Evolutionary conservation across 768 basidiomycete species (phyloP), one percentile per base, ranked within the genome.

Genomic region (Agrocybe praecox): DNA sequence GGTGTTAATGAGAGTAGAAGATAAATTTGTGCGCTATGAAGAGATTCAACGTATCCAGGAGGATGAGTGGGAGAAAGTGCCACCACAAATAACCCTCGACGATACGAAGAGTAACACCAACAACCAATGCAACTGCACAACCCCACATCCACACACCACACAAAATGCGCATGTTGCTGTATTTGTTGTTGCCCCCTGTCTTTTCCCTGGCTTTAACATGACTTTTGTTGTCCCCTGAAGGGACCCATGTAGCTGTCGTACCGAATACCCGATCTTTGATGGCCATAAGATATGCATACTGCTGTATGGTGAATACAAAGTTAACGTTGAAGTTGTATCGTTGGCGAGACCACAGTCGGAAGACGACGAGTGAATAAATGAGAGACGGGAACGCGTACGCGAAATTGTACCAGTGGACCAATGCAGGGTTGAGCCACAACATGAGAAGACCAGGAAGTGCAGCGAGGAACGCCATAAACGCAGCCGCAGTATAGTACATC

Each of bases 261-360:
- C 63, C 59, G 46, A 65, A 63, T 23, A 68, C 55, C 9, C 66
- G 63, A 54, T 68, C 66, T 50, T 70, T 67, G 57, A 68, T 63
- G 33, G 65, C 67, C 64, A 70, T 67, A 32, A 68, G 55, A 52
- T 67, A 70, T 23, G 69, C 64, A 46, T 66, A 66, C 56, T 69
- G 68, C 32, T 69, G 68, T 49, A 67, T 63, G 11, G 61, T 56
- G 58, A 63, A 69, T n/a, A 66, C 65, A 52, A 62, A 68, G 34
- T 63, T 66, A 53, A 64, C 62, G 59, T 66, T 67, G 56, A 59
- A 65, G 40, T 65, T 61, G 54, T 68, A 67, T 40, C 51, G 58
- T 42, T 67, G 65, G 26, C 64, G 63, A 0, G 63, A 67, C 67
- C 69, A 69, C 2, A 69, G 57, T 11, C 65, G 59, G 52, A 66